These are phyloP conservation scores for Willaertia magna DNA, from an alignment of 208 protist species.

Conservation along the genomic window DNA sequence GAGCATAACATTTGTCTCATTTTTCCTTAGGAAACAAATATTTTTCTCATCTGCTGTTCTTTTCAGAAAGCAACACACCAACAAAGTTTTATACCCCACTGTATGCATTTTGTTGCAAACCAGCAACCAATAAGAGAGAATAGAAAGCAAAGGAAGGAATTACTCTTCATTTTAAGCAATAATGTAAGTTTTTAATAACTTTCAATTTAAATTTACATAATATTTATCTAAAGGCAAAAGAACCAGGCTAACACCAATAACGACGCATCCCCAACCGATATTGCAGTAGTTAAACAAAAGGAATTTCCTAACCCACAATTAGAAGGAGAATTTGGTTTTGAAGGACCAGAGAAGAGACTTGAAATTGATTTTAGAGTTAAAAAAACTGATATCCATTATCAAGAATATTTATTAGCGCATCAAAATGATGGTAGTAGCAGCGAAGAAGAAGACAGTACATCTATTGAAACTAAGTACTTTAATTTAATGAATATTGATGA, in stretches of 20 bases:
- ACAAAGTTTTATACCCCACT: no score
- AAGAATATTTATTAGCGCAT: not conserved
- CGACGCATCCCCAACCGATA: not conserved
- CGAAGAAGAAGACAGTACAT: not conserved
- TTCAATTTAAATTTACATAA: not conserved
- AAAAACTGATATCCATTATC: not conserved
- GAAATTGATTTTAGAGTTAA: slow-evolving; percentile 59
- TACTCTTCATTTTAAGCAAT: not conserved
- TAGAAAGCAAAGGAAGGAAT: not conserved
- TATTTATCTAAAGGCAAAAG: not conserved
- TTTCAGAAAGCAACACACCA: no score
- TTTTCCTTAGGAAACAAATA: no score
- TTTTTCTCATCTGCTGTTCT: no score
- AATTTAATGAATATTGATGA: slow-evolving; percentile 53
- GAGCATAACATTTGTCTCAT: no score
- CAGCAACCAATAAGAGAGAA: not conserved
- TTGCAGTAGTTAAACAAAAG: not conserved
- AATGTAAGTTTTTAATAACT: not conserved
- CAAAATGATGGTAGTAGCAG: not conserved
- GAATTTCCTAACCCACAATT: not conserved
- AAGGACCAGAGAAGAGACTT: slow-evolving; percentile 73
- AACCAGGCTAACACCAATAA: not conserved
- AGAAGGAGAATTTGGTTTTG: slow-evolving; percentile 40
- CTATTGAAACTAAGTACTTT: not conserved
- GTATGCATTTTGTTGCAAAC: not conserved